These are phyloP conservation scores for Trametes meyenii DNA, from an alignment of 768 basidiomycete genomes.

Conservation along the genomic window DNA sequence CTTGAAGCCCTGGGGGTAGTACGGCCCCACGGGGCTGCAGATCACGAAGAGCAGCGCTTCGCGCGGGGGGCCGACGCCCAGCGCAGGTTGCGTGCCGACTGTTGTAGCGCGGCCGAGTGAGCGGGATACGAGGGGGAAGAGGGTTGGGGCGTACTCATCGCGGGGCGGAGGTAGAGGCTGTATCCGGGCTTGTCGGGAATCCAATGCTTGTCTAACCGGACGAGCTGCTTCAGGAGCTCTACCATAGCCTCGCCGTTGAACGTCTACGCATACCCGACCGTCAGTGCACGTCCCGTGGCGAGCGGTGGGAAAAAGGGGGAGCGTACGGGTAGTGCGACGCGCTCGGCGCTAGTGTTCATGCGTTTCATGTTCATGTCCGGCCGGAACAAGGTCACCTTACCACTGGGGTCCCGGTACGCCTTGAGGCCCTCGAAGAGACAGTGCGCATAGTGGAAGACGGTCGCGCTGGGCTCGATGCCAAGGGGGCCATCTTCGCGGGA, in stretches of 20 bases:
- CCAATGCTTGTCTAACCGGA: constrained; percentile 86
- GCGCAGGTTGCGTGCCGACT: constrained; percentile 74
- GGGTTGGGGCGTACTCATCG: constrained; percentile 48
- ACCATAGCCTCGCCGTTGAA: constrained; percentile 79
- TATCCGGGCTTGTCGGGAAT: constrained; percentile 87
- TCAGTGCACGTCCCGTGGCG: neutral
- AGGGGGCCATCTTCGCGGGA: constrained; percentile 60
- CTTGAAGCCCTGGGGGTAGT: constrained; percentile 87
- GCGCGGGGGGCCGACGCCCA: constrained; percentile 51
- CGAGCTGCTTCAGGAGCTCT: constrained; percentile 83
- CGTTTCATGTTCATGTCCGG: constrained; percentile 98
- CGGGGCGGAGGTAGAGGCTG: constrained; percentile 90
- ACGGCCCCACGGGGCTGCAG: constrained; percentile 70
- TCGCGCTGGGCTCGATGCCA: constrained; percentile 71
- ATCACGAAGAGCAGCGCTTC: constrained; percentile 71
- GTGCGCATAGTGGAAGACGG: constrained; percentile 93
- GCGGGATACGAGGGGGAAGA: neutral
- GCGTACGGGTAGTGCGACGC: constrained; percentile 76
- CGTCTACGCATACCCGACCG: constrained; percentile 43
- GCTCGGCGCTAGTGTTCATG: constrained; percentile 83
- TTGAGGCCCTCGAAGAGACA: constrained; percentile 94
- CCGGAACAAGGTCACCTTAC: constrained; percentile 81
- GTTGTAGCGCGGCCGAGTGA: constrained; percentile 1
- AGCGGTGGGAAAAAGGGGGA: neutral
- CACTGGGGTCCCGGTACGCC: constrained; percentile 78